Base-by-base conservation (phyloP, 805 yeast species). In the Suhomyces sp. region DNA sequence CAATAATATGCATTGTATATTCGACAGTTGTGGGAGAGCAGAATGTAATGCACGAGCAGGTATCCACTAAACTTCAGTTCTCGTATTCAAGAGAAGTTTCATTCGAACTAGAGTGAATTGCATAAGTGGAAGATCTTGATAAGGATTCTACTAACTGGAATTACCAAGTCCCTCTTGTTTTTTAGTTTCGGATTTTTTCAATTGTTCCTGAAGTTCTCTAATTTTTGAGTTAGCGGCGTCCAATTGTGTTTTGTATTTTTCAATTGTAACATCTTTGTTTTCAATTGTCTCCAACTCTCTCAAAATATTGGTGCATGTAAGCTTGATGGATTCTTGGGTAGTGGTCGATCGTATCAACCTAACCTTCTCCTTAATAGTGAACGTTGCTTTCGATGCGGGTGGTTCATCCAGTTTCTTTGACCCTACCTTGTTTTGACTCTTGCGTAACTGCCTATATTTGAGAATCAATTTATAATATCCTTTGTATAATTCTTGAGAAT, bases 391-490 rank as follows among this genome's bases (percentile, higher is more conserved):
- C 11, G n/a, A n/a, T 5, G 12, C 13, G 6, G 15, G 23, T 11
- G 26, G 21, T 14, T 7, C 8, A 11, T 17, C 14, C 5, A 6
- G 7, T 17, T n/a, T n/a, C 16, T 12, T 17, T 8, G 22, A 6
- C 22, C 9, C 19, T 14, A 22, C n/a, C 13, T 9, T 3, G 10
- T 17, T 17, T 19, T 16, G 21, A 13, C 15, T 25, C 16, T 31
- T 31, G 13, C 33, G 26, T 22, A 58, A 40, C 12, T 42, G 42
- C 11, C 54, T 43, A 36, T 63, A 62, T 37, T 60, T 60, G 22
- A 51, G 33, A 19, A 56, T 51, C 12, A 65, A 42, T 38, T 48
- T 49, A 23, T 56, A 45, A 41, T 64, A 65, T 7, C 59, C 56
- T 29, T 58, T 46, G 38, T 60, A 61, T 31, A 65, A 53, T 4